Conservation (phyloP, 2,329 filamentous ascomycete genomes). For the Domatiomyces catenatus region DNA sequence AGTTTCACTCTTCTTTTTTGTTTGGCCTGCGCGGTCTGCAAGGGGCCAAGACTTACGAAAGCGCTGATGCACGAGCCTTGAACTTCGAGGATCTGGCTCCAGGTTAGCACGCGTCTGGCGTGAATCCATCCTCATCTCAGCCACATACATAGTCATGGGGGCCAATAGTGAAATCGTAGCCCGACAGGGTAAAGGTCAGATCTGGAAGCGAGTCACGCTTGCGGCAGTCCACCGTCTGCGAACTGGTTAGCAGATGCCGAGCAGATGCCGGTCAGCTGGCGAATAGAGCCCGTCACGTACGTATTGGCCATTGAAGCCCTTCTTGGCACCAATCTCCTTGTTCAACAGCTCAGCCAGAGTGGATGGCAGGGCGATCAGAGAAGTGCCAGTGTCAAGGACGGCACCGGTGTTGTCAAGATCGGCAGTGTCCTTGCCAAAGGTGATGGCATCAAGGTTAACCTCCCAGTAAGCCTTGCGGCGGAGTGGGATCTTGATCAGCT, state of each 20-base stretch:
- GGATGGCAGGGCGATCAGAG: constrained; percentile 83
- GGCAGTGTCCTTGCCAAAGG: constrained; percentile 69
- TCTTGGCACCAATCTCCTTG: constrained; percentile 94
- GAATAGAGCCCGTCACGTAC: background rate
- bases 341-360: constrained; percentile 91
- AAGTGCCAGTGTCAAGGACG: constrained; percentile 96
- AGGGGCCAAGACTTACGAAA: constrained; percentile 34
- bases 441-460: constrained; percentile 85
- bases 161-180: constrained; percentile 82
- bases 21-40: background rate
- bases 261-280: background rate
- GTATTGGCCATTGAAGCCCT: constrained; percentile 95
- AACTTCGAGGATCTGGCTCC: constrained; percentile 57
- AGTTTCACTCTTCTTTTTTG: too few relatives aligned
- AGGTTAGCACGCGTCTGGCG: background rate
- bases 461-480: constrained; percentile 99
- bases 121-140: background rate
- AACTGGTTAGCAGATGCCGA: background rate
- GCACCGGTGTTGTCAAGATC: constrained; percentile 89
- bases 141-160: constrained; percentile 57
- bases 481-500: constrained; percentile 84
- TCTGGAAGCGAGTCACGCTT: constrained; percentile 75
- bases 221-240: constrained; percentile 58
- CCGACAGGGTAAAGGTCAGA: constrained; percentile 75
- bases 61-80: constrained; percentile 92